Base-by-base conservation (phyloP, 495 filamentous ascomycete genomes). In the Gamarada debralockiae region DNA sequence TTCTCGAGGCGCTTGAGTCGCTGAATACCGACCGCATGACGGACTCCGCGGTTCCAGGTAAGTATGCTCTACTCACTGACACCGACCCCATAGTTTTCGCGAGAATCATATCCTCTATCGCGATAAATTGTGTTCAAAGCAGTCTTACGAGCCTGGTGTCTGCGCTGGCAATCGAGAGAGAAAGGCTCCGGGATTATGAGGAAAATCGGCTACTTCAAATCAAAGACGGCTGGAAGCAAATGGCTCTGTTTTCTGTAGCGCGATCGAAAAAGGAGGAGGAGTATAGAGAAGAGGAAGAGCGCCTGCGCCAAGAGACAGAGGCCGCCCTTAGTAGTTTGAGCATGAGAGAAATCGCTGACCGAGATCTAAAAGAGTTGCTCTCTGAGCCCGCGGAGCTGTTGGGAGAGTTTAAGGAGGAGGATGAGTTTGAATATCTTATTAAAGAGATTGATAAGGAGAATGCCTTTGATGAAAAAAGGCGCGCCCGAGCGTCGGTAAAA, bases 381-480 rank as follows among this genome's bases (percentile, higher is more conserved):
- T 43, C 39, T 43, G 39, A 43, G 20, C 39, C 17, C 7, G 20
- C 9, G 20, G 39, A 43, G 39, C 39, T 43, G 20, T 7, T 43
- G 17, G 39, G 39, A 15, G 39, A 43, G 39, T 43, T 43, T 15
- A 43, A 43, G 33, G 53, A 56, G 45, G 44, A 56, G 17, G 47
- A 45, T 45, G 17, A 52, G 3, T 52, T 20, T 45, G 20, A 21
- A 20, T 15, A 21, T 34, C 9, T 25, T 23, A 49, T 49, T 24
- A 52, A 24, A 17, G 2, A 52, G 17, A 42, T 52, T 43, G 25
- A 52, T 9, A 52, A 42, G 43, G 49, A 33, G 13, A 52, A 42
- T 23, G 38, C 49, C 29, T 9, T 25, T 22, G 23, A 52, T 52
- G 24, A 22, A 43, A 52, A 34, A 15, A 43, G 17, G 17, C 38